Base-by-base conservation (phyloP, 352 stramenopile species). In the Phytopythium sindhum region DNA sequence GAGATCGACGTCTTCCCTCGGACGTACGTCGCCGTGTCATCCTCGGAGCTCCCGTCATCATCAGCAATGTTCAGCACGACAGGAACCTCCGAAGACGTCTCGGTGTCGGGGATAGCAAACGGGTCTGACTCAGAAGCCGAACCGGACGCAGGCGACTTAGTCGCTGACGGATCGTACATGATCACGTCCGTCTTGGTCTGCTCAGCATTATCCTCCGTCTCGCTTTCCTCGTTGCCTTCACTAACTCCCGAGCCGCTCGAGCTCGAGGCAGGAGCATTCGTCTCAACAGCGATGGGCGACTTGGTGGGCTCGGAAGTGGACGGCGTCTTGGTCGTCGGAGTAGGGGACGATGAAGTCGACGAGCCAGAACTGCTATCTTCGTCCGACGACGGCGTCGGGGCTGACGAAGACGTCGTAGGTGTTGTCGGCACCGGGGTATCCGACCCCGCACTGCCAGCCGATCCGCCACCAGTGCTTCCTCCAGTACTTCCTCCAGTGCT, bases 61-160 rank as follows among this genome's bases (percentile, higher is more conserved):
- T 73, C 65, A 9, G 64, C 65, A 26, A 88, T 86, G 55, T 88
- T 75, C 2, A 88, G 57, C 33, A 86, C 78, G 12, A 88, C 72
- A 14, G 74, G 69, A 47, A 77, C 77, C 37, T 74, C 68, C 19
- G 74, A 75, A 8, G 68, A 41, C 11, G 39, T 62, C 12, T 53
- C 58, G 6, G 77, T 65, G 14, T 83, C 74, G 3, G 69, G 73
- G 54, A 88, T 84, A 45, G 80, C 75, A 57, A 88, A 88, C 14
- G 79, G 79, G 61, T 88, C 76, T 19, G 73, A 65, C 31, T 70
- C 68, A 44, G 67, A 58, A n/a, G 55, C 68, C 24, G 56, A 73
- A 5, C 60, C 67, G 10, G 67, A 66, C 35, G 67, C 75, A 10
- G 75, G 56, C 6, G 63, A 57, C 5, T 63, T 54, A 33, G 61